Evolutionary conservation across 306 rosid genomes (phyloP), one percentile per base, ranked within the genome.

Genomic region (Pachyrhizus erosus): DNA sequence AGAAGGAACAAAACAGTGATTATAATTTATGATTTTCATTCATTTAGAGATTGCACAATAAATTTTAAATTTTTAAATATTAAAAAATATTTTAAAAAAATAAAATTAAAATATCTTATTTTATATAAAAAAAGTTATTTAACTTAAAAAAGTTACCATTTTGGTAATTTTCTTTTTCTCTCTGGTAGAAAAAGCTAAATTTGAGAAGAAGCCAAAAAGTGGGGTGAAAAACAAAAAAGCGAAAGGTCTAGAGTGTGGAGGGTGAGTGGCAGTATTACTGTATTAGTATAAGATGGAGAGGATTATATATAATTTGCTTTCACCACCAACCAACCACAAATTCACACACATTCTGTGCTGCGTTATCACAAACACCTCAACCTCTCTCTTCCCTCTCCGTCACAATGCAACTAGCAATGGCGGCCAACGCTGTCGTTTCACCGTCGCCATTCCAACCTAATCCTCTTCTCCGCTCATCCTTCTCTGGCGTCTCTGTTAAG

Each of bases 401-500:
- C 9, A 74, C 80, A n/a, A 86, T 90, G 94, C 92, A 86, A 61
- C 85, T 90, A 29, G 82, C 88, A 64, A 90, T 88, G 96, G 97
- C 93, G 1, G 3, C 87, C 93, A 45, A 89, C 1, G 54, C 91
- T 29, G 57, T 90, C 26, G 66, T 88, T 54, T 81, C 90, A 11
- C 80, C 84, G 33, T 85, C 83, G 12, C 39, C 81, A 2, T 83
- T 82, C 84, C 12, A 84, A 5, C 78, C 65, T 7, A 21, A 20
- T 13, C 21, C 85, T 9, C 29, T 86, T 73, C 84, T 80, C 58
- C 77, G 39, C 10, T 89, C 97, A 69, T 80, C 89, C 78, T 93
- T 91, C 87, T 87, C 79, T 43, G 98, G 91, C 34, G 70, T 78
- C 87, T 79, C 92, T 7, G 33, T 88, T 80, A 89, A 89, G 3